Base-by-base conservation (phyloP, 495 filamentous ascomycete species). In the Astrothelium macrocarpum region DNA sequence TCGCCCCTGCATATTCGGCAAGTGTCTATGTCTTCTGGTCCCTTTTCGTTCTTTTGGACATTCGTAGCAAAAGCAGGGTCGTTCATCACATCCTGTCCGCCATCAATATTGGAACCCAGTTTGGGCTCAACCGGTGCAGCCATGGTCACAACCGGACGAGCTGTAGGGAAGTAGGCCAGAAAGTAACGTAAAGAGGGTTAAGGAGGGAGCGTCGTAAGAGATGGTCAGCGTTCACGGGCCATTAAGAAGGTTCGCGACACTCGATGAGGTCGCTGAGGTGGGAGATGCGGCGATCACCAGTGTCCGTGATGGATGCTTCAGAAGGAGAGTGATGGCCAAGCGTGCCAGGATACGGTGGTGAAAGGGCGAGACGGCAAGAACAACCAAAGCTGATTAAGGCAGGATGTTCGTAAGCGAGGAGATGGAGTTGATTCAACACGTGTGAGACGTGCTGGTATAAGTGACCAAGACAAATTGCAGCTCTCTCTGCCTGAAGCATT, bases 1-100 rank as follows among this genome's bases (percentile, higher is more conserved):
- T 97, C 95, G 18, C 90, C 90, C 64, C 95, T 82, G 75, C 94
- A 99, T 77, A 99, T 97, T 56, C 94, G 84, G 75, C 94, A 99
- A 26, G 90, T 95, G 71, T 96, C 91, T 32, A 82, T 77, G 63
- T 89, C 86, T 16, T 67, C 67, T 68, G 68, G 14, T 60, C 69
- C 62, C 67, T 64, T 29, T 66, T 62, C 61, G 59, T 59, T 36
- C 60, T 32, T 68, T 58, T 53, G 59, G 45, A 68, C 39, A 36
- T 76, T 77, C 1, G 72, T 71, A 18, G 69, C 77, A 67, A 80
- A 85, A 61, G 81, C 74, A 45, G 82, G 79, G 66, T 88, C 85
- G 75, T 87, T 87, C 85, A 87, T 87, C 62, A 87, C 62, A 68
- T 88, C 86, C 32, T 82, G 80, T 9, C 53, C 66, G 16, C 59